Evolutionary conservation across 768 basidiomycete genomes (phyloP).

Genomic region (Cantharellus anzutake): DNA sequence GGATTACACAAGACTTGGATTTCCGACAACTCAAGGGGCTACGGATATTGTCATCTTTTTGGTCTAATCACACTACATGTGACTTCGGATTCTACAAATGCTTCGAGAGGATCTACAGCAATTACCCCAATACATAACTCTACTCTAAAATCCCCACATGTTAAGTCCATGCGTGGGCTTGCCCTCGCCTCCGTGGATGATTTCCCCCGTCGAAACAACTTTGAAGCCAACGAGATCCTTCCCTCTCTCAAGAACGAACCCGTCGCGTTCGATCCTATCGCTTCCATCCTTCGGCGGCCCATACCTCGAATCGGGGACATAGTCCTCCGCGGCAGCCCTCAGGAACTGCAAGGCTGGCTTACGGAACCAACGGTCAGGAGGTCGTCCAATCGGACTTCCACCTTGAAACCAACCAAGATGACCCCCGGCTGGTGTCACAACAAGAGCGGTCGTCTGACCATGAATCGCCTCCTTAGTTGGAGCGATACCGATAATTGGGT

Average conservation of each 20-base stretch:
- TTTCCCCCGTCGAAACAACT: background rate
- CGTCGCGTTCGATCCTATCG: background rate
- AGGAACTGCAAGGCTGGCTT: constrained; percentile 9
- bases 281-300: constrained; percentile 2
- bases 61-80: too few relatives aligned
- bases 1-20: too few relatives aligned
- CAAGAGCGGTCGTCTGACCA: constrained; percentile 12
- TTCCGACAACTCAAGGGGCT: too few relatives aligned
- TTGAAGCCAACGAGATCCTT: background rate
- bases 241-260: constrained; percentile 6
- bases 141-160: too few relatives aligned
- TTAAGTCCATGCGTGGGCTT: too few relatives aligned
- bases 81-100: too few relatives aligned
- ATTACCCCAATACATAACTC: too few relatives aligned
- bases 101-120: too few relatives aligned
- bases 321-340: constrained; percentile 5
- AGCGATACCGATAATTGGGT: constrained; percentile 15
- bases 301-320: constrained; percentile 4
- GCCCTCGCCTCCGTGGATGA: background rate
- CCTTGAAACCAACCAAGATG: constrained; percentile 9
- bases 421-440: constrained; percentile 4
- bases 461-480: constrained; percentile 9
- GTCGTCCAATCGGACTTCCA: background rate
- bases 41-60: too few relatives aligned
- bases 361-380: constrained; percentile 8